Evolutionary conservation across 306 rosid genomes (phyloP), one percentile per base, ranked within the genome.

Genomic region (Cucumis hystrix): DNA sequence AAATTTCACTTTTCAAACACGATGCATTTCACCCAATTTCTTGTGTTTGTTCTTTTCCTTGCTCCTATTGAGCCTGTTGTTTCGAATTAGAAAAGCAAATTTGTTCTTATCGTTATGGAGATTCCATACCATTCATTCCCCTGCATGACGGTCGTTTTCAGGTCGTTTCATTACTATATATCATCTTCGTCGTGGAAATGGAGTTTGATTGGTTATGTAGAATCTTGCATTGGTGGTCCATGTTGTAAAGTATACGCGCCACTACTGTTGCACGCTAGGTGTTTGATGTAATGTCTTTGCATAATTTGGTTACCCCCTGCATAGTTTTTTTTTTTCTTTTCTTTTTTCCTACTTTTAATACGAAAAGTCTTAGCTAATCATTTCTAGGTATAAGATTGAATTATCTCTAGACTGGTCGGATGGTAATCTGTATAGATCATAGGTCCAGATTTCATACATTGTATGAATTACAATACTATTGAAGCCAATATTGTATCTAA

Each of bases 271-370:
- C 77, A 52, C 77, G 63, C 63, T 73, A 52, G 61, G 62, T 73
- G 77, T 73, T 73, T 54, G 77, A 73, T 52, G 77, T 52, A 73
- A 73, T 33, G 77, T 56, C 77, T 52, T 47, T 73, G 62, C 16
- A 72, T 73, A 54, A 54, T 30, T 73, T 73, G 30, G 62, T 54
- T 17, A 30, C 63, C 47, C 62, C 28, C 77, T 23, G 63, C 63
- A 52, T 30, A 54, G 49, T 73, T 52, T 25, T 72, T 73, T 73
- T 16, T 6, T 2, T 6, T 2, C 20, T 54, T 33, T 73, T 16
- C 33, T 33, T 72, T 16, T 72, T 52, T 52, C 43, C 21, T 54
- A 8, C 3, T 8, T 72, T 49, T 14, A 72, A 16, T 2, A 10
- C 6, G 28, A 52, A 73, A 73, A 52, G 63, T 52, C 47, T 73